Conservation (phyloP, 805 yeast species). For the Kuraishia molischiana region DNA sequence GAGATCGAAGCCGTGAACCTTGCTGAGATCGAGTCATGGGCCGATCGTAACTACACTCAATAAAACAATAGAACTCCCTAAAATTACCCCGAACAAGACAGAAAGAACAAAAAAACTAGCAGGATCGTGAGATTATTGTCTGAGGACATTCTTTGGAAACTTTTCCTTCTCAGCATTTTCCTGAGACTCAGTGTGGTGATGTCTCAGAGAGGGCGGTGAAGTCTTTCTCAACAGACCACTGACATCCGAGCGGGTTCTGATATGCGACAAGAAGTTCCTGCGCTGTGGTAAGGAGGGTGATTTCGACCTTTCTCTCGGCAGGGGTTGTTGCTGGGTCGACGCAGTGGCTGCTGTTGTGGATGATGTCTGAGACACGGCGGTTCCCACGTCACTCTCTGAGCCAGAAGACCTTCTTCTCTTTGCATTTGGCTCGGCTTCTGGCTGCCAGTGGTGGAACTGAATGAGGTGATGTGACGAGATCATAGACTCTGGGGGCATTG, state of each 20-base stretch:
- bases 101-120: too few relatives aligned
- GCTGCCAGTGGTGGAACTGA: constrained; percentile 43
- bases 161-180: neutral
- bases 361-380: too few relatives aligned
- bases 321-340: neutral
- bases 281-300: too few relatives aligned
- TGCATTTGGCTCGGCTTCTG: constrained; percentile 10
- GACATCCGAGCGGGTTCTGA: neutral
- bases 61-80: too few relatives aligned
- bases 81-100: too few relatives aligned
- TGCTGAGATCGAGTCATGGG: constrained; percentile 43
- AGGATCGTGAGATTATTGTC: too few relatives aligned
- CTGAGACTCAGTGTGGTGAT: neutral
- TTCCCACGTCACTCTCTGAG: neutral
- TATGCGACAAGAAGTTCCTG: neutral
- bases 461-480: constrained; percentile 28
- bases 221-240: neutral
- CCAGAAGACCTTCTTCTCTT: constrained; percentile 1
- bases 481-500: constrained; percentile 2
- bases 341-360: neutral
- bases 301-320: too few relatives aligned
- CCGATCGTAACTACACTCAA: constrained; percentile 43
- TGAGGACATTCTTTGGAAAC: constrained; percentile 10
- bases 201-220: neutral
- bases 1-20: constrained; percentile 16